phyloP scores from a whole-genome alignment of 148 eudicot genomes.

The Fagopyrum esculentum region DNA sequence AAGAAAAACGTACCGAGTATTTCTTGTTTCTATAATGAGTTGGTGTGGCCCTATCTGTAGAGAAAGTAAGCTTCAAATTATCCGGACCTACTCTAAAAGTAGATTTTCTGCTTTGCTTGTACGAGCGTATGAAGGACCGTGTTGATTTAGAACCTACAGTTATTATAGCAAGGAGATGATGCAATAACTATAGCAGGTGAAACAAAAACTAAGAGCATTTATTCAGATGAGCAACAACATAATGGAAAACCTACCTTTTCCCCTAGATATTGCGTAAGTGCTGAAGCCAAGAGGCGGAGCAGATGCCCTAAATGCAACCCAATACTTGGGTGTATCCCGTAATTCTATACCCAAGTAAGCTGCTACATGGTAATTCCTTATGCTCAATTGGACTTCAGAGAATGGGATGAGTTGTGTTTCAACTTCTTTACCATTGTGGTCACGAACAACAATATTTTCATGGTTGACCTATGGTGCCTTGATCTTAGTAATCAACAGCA shows the following conservation, averaged over 20 bases:
- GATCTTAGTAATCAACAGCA: background rate
- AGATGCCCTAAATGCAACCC: conserved; percentile 65
- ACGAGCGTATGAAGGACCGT: conserved; percentile 33
- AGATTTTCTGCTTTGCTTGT: conserved; percentile 26
- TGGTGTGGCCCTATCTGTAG: conserved; percentile 36
- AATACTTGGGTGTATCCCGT: conserved; percentile 39
- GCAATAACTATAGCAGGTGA: background rate
- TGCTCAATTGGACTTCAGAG: conserved; percentile 38
- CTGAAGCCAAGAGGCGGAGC: conserved; percentile 78
- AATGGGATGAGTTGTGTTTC: conserved; percentile 67
- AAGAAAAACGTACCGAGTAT: conserved; percentile 37
- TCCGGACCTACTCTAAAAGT: conserved; percentile 53
- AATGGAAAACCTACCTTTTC: conserved; percentile 35
- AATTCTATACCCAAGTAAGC: conserved; percentile 49
- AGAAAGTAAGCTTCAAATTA: conserved; percentile 41
- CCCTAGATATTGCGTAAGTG: conserved; percentile 48
- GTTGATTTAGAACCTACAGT: conserved; percentile 37
- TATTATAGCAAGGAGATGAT: conserved; percentile 9
- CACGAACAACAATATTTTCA: conserved; percentile 40
- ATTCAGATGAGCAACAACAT: conserved; percentile 2
- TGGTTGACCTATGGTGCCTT: conserved; percentile 39
- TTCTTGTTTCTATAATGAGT: conserved; percentile 33
- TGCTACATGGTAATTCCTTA: conserved; percentile 42
- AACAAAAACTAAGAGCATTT: background rate
- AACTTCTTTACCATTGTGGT: conserved; percentile 56